These are phyloP conservation scores for Nicotiana rustica DNA, from an alignment of 305 asterid genomes.

Conservation along the genomic window DNA sequence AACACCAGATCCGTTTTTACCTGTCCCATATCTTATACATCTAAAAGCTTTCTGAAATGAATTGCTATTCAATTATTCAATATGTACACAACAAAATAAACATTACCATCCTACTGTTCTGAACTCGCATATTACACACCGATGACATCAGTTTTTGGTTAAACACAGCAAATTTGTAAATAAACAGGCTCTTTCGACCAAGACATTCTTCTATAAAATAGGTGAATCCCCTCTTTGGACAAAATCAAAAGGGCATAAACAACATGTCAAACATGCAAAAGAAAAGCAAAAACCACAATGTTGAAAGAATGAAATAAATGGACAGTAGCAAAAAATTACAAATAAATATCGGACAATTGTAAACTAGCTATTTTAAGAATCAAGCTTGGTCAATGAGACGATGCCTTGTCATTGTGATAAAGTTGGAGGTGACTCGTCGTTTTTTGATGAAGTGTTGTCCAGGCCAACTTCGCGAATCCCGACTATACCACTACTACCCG, in stretches of 20 bases:
- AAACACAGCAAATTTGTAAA: background rate
- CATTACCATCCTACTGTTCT: background rate
- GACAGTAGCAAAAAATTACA: conserved; percentile 35
- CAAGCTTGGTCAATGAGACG: background rate
- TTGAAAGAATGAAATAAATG: conserved; percentile 63
- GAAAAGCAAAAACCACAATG: conserved; percentile 34
- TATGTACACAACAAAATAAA: background rate
- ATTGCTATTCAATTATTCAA: background rate
- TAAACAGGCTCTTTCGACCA: background rate
- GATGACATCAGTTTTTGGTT: background rate
- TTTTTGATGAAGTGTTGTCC: background rate
- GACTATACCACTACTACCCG: background rate
- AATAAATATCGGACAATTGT: conserved; percentile 34
- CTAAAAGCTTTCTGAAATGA: background rate
- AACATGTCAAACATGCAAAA: conserved; percentile 26
- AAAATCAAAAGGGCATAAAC: background rate
- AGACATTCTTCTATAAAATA: background rate
- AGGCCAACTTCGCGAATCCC: background rate
- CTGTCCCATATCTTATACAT: background rate
- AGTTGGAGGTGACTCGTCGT: conserved; percentile 48
- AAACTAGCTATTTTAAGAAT: conserved; percentile 38
- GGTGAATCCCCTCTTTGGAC: background rate
- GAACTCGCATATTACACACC: background rate
- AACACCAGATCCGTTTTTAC: too few species aligned
- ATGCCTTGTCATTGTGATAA: conserved; percentile 25